phyloP scores from a whole-genome alignment of 805 yeast species.

The Wickerhamiella lipophila region DNA sequence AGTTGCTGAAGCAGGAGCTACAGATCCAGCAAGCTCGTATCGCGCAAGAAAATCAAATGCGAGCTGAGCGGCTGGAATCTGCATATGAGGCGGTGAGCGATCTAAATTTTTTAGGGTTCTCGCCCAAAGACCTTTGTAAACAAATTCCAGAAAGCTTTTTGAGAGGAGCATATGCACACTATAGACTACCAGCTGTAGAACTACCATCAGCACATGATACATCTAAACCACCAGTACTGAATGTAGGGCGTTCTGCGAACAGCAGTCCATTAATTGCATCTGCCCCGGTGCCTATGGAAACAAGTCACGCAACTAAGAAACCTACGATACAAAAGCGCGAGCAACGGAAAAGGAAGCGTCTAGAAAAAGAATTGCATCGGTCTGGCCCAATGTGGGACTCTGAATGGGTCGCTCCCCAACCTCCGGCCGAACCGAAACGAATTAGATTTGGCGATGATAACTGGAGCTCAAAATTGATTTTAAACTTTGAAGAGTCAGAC shows the following conservation, averaged over 20 bases:
- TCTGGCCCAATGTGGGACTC: conserved; percentile 3
- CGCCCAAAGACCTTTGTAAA: background rate
- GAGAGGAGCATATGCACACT: conserved; percentile 5
- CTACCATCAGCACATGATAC: background rate
- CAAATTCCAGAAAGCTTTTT: background rate
- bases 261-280: background rate
- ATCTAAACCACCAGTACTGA: background rate
- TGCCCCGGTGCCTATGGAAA: background rate
- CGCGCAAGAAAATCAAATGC: conserved; percentile 8
- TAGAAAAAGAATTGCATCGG: background rate
- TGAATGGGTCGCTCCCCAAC: conserved; percentile 7
- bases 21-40: conserved; percentile 17
- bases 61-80: conserved; percentile 3
- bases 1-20: conserved; percentile 18
- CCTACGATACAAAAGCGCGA: background rate
- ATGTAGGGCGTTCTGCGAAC: background rate
- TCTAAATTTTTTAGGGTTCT: conserved; percentile 6
- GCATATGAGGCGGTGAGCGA: conserved; percentile 4
- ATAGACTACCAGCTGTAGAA: conserved; percentile 9
- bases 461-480: background rate
- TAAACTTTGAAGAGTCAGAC: background rate
- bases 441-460: background rate
- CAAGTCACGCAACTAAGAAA: background rate
- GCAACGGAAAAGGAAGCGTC: background rate
- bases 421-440: background rate